Evolutionary conservation across 768 basidiomycete genomes (phyloP).

Genomic region (Kwoniella heveanensis): DNA sequence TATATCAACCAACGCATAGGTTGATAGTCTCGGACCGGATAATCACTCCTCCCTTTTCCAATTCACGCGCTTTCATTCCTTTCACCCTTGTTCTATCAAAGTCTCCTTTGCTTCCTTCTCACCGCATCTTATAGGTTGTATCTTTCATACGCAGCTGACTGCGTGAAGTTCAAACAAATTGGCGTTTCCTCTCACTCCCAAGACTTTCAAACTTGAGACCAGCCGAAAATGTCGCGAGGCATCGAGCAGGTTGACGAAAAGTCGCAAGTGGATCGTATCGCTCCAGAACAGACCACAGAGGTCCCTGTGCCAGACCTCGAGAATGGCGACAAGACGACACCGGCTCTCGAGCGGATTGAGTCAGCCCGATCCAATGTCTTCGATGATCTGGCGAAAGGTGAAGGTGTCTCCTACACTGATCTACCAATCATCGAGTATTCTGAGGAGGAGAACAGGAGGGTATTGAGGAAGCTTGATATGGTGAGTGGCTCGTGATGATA

Average conservation of each 20-base stretch:
- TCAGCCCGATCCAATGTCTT: slow-evolving; percentile 25
- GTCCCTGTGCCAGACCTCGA: not conserved
- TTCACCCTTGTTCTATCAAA: no score
- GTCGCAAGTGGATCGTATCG: not conserved
- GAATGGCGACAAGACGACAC: slow-evolving; percentile 5
- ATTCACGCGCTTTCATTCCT: no score
- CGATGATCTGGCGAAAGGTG: slow-evolving; percentile 28
- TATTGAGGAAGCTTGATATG: slow-evolving; percentile 36
- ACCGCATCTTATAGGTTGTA: no score
- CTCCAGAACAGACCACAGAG: not conserved
- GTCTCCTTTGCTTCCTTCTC: no score
- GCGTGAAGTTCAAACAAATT: no score
- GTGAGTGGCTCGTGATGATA: slow-evolving; percentile 29
- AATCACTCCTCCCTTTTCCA: not conserved
- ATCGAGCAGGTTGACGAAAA: not conserved
- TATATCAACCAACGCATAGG: not conserved
- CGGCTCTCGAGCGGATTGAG: slow-evolving; percentile 20
- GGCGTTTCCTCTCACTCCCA: no score
- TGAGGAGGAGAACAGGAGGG: slow-evolving; percentile 25
- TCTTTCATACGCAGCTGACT: no score
- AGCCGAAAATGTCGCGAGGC: not conserved
- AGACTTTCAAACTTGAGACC: not conserved
- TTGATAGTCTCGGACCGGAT: not conserved
- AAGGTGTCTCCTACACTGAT: slow-evolving; percentile 24
- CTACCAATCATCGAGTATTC: slow-evolving; percentile 26